Conservation (phyloP, 192 early-diverging fungal genomes). For the Funneliformis geosporum region DNA sequence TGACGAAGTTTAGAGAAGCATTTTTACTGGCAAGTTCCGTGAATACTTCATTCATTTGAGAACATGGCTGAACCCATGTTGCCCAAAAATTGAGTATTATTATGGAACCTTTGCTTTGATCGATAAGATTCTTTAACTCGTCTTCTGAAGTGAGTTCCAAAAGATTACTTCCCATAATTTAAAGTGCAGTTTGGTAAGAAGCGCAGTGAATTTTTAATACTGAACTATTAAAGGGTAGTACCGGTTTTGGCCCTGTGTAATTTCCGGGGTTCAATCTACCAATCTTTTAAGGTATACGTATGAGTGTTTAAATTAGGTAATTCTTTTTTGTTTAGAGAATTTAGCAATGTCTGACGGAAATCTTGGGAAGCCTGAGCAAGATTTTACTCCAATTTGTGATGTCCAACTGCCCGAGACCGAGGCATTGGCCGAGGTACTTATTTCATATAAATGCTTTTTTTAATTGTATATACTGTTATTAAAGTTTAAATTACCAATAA, state of each 20-base stretch:
- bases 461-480: background rate
- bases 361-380: slow-evolving; percentile 89
- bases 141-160: slow-evolving; percentile 15
- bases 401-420: slow-evolving; percentile 79
- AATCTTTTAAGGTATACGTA: background rate
- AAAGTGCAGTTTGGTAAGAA: background rate
- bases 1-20: slow-evolving; percentile 71
- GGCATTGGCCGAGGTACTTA: slow-evolving; percentile 59
- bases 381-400: slow-evolving; percentile 80
- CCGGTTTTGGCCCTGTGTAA: too few species aligned
- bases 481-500: background rate
- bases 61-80: slow-evolving; percentile 85
- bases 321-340: background rate
- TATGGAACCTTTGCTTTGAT: slow-evolving; percentile 31
- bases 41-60: slow-evolving; percentile 93
- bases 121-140: slow-evolving; percentile 20
- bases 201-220: too few species aligned
- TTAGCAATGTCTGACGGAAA: slow-evolving; percentile 53
- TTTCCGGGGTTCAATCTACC: background rate
- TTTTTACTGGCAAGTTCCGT: slow-evolving; percentile 79
- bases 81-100: slow-evolving; percentile 89
- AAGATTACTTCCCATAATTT: background rate
- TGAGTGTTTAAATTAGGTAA: background rate
- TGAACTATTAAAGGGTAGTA: too few species aligned
- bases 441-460: background rate